Percentiles rank a stretch among this genome's conserved stretches.
phyloP scores from a whole-genome alignment of 345 rosid genomes.

The Melastoma malabathricum region DNA sequence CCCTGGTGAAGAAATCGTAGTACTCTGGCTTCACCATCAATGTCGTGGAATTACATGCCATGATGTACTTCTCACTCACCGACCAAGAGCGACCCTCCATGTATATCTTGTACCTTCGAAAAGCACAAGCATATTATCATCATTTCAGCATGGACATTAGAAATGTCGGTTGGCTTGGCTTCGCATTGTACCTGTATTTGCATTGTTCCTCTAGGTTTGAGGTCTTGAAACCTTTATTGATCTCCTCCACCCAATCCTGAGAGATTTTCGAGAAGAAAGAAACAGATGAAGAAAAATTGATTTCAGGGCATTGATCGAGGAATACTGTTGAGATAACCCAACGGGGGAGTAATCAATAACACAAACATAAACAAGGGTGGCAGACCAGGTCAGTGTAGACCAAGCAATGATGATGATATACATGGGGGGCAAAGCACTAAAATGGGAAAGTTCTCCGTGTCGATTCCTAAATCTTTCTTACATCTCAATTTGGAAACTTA shows the following conservation, averaged over 20 bases:
- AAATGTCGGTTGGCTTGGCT: no score
- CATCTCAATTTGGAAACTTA: no score
- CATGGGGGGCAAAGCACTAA: no score
- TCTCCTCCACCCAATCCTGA: constrained; percentile 29
- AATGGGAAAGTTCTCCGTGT: no score
- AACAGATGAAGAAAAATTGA: no score
- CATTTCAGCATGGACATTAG: not conserved
- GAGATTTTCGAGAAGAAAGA: not conserved
- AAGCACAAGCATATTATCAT: constrained; percentile 1
- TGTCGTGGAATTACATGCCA: constrained; percentile 35
- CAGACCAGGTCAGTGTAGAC: no score
- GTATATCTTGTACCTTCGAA: constrained; percentile 32
- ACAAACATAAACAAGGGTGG: no score
- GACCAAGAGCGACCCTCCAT: constrained; percentile 43
- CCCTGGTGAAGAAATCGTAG: constrained; percentile 30
- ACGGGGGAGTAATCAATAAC: no score
- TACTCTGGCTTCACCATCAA: constrained; percentile 19
- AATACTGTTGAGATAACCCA: no score
- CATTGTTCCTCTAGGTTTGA: constrained; percentile 40
- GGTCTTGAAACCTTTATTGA: constrained; percentile 13
- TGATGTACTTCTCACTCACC: constrained; percentile 32
- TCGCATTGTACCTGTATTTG: constrained; percentile 38
- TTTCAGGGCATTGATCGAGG: no score
- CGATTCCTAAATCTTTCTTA: no score
- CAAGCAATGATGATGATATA: no score